Base-by-base conservation (phyloP, 1,284 basidiomycete genomes). In the Phellopilus nigrolimitatus region DNA sequence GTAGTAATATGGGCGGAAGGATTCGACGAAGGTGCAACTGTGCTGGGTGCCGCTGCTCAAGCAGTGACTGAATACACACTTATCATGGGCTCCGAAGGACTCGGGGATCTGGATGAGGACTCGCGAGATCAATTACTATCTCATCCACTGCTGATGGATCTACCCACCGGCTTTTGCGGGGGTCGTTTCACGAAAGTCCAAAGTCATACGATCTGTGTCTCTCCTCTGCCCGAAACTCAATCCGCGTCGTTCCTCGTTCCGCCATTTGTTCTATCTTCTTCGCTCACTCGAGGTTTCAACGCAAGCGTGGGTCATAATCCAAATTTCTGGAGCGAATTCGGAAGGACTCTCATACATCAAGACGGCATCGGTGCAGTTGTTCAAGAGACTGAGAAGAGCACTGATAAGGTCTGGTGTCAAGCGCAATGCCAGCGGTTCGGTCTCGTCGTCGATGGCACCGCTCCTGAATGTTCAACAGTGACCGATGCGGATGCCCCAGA, bases 181-280 rank as follows among this genome's bases (percentile, higher is more conserved):
- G 50, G 39, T 9, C 34, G 31, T 13, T 15, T 30, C 9, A 30
- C 19, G 8, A 17, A 34, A 13, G 28, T 10, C 7, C 13, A 17
- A 42, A 24, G 13, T 12, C 30, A 13, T 28, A 27, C 51, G 6
- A 46, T 48, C 8, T 59, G 59, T 34, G 36, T 50, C n/a, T 33
- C 28, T 36, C 49, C 55, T 39, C 44, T 13, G 2, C 10, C 39
- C 15, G 46, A 44, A 22, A 19, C 53, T 34, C 69, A 68, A 31
- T 59, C 70, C 17, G 78, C 72, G 4, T 64, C 66, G 1, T 80
- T 75, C 62, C 66, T 84, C 3, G 59, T 75, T 3, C 82, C 83
- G 6, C 83, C 83, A 0, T 78, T 84, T 56, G 65, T 81, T 3
- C 59, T 75, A 25, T 72, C 73, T 5, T 57, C 67, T 1, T 57